Conservation (phyloP, 805 yeast genomes). For the Deakozyma indianensis region DNA sequence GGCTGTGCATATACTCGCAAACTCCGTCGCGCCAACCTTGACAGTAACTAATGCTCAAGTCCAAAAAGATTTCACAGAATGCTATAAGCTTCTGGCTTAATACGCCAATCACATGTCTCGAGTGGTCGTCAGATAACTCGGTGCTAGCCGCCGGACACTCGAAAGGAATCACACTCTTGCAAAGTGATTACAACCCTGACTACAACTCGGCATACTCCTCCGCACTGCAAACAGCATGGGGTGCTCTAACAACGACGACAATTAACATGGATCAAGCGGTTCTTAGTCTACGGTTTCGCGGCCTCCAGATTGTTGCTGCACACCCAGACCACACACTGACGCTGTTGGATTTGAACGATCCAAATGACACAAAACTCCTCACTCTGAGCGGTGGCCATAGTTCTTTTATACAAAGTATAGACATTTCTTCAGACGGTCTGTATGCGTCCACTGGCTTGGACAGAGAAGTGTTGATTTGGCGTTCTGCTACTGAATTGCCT, state of each 20-base stretch:
- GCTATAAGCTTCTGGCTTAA: not conserved
- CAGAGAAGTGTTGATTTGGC: not conserved
- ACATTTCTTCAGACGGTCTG: not conserved
- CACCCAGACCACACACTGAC: not conserved
- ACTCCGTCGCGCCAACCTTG: no score
- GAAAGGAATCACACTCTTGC: not conserved
- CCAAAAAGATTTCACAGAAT: not conserved
- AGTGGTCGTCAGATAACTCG: not conserved
- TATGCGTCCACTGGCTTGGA: not conserved
- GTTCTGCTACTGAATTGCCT: not conserved
- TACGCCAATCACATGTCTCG: not conserved
- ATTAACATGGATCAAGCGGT: not conserved
- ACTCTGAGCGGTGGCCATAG: not conserved
- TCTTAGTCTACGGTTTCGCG: not conserved
- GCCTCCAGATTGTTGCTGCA: not conserved
- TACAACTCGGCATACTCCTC: not conserved
- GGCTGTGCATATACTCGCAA: no score
- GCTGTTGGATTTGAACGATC: not conserved
- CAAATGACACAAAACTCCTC: not conserved
- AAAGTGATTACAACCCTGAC: not conserved
- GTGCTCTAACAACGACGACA: not conserved
- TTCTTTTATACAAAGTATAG: not conserved
- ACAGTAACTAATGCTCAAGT: no score
- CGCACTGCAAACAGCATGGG: not conserved
- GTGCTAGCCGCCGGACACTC: not conserved